These are phyloP conservation scores for Arctostaphylos glauca DNA, from an alignment of 148 eudicot genomes.

Conservation along the genomic window DNA sequence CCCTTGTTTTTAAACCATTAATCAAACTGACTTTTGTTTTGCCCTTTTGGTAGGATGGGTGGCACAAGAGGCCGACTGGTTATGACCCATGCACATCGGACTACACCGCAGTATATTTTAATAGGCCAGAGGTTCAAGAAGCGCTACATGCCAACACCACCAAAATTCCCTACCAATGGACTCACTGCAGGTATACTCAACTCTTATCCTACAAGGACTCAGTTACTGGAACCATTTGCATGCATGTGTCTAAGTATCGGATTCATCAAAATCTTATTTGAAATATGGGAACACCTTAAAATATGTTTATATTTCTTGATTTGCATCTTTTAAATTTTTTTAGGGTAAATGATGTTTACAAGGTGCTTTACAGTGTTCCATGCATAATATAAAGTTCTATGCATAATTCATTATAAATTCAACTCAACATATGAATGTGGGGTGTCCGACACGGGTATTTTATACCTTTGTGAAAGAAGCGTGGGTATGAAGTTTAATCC, in stretches of 20 bases:
- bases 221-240: background rate
- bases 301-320: too few relatives aligned
- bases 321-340: too few relatives aligned
- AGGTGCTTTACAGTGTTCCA: background rate
- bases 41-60: conserved; percentile 31
- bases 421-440: background rate
- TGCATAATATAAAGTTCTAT: background rate
- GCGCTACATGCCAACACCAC: conserved; percentile 89
- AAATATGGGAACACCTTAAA: background rate
- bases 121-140: conserved; percentile 70
- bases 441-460: background rate
- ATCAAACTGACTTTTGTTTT: background rate
- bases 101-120: conserved; percentile 61
- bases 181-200: conserved; percentile 67
- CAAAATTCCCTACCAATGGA: conserved; percentile 72
- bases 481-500: background rate
- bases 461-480: background rate
- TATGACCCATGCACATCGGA: conserved; percentile 73
- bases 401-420: background rate
- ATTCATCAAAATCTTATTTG: background rate
- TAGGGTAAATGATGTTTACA: background rate
- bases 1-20: background rate
- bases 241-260: background rate
- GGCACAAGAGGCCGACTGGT: conserved; percentile 60
- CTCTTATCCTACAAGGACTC: background rate